These are phyloP conservation scores for Solanum rostratum DNA, from an alignment of 257 asterid genomes.

Conservation along the genomic window DNA sequence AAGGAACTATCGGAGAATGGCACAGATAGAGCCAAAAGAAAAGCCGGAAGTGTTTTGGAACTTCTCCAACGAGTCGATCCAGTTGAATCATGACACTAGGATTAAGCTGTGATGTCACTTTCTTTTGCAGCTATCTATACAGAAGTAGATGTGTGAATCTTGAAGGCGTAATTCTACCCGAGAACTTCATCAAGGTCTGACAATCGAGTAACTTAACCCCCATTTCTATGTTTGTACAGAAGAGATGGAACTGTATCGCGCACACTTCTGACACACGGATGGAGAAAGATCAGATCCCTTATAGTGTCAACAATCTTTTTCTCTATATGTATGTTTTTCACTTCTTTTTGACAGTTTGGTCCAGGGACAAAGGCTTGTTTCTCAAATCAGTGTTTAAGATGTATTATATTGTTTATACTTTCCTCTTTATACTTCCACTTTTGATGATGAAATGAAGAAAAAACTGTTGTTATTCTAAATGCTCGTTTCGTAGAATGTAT, in stretches of 20 bases:
- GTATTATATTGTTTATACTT: neutral
- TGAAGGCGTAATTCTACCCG: neutral
- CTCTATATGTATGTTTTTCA: neutral
- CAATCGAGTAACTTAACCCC: neutral
- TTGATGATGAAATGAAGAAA: neutral
- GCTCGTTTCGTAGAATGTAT: neutral
- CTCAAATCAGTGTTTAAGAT: neutral
- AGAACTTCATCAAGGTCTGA: neutral
- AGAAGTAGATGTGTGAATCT: neutral
- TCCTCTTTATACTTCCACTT: neutral
- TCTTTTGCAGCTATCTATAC: neutral
- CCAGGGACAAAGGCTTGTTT: neutral
- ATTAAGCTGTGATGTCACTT: neutral
- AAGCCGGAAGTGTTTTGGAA: slow-evolving; percentile 74
- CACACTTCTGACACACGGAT: neutral
- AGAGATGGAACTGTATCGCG: neutral
- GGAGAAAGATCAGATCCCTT: neutral
- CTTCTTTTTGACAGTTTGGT: neutral
- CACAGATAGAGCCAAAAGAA: slow-evolving; percentile 87
- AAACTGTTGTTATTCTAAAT: neutral
- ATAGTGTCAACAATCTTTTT: neutral
- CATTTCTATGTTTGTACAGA: neutral
- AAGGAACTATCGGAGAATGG: slow-evolving; percentile 78
- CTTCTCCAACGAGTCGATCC: slow-evolving; percentile 53
- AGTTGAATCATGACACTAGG: slow-evolving; percentile 22